These are phyloP conservation scores for Ceratocystis ficicola DNA, from an alignment of 2,329 filamentous ascomycete species.

Conservation along the genomic window DNA sequence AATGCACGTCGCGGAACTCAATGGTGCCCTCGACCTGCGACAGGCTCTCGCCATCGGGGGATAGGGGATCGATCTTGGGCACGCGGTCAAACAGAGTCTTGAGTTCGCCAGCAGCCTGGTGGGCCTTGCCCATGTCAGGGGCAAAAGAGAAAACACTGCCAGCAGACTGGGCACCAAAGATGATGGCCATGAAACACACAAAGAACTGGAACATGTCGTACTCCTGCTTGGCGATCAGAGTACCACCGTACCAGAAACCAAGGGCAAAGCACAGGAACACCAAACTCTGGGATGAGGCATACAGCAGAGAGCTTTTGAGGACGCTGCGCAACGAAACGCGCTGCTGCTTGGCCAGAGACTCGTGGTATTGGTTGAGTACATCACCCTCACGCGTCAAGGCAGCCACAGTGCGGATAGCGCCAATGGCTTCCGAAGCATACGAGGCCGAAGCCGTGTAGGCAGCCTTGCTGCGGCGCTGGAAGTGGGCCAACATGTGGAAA, in stretches of 20 bases:
- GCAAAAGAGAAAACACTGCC: constrained; percentile 82
- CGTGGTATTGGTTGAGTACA: constrained; percentile 60
- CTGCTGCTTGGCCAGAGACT: constrained; percentile 54
- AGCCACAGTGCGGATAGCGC: constrained; percentile 85
- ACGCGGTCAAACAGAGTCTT: constrained; percentile 74
- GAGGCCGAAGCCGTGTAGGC: constrained; percentile 71
- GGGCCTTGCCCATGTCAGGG: constrained; percentile 86
- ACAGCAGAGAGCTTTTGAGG: constrained; percentile 63
- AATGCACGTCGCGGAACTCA: constrained; percentile 87
- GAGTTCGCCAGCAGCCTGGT: constrained; percentile 66
- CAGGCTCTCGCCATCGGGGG: constrained; percentile 51
- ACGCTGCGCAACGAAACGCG: constrained; percentile 59
- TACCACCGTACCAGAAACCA: constrained; percentile 87
- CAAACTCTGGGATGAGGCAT: constrained; percentile 72
- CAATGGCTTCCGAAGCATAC: constrained; percentile 86
- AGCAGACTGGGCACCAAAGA: constrained; percentile 86
- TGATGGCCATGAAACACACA: constrained; percentile 72
- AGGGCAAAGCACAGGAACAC: constrained; percentile 75
- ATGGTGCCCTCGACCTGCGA: constrained; percentile 59
- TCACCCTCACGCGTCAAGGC: constrained; percentile 78
- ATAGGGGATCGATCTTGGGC: constrained; percentile 75
- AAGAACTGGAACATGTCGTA: constrained; percentile 83
- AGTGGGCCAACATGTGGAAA: constrained; percentile 71
- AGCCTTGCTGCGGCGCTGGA: constrained; percentile 64
- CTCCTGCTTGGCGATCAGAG: constrained; percentile 55